Conservation (phyloP, 192 early-diverging fungal species). For the Funneliformis geosporum region DNA sequence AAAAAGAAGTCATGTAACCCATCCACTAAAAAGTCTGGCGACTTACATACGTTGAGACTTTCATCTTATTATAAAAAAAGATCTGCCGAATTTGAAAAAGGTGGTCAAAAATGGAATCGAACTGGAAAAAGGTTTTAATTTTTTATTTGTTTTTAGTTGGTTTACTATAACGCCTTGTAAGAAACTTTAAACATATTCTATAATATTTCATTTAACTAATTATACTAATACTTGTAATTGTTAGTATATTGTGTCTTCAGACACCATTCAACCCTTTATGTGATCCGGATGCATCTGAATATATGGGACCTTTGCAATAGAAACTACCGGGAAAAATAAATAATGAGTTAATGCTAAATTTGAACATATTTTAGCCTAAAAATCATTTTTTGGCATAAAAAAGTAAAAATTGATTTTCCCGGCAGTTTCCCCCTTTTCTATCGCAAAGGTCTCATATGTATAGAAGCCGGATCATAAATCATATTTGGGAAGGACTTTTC, state of each 20-base stretch:
- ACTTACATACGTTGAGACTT: slow-evolving; percentile 20
- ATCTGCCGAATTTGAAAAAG: slow-evolving; percentile 21
- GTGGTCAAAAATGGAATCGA: no score
- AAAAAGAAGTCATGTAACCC: no score
- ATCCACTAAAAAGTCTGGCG: slow-evolving; percentile 22
- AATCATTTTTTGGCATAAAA: no score
- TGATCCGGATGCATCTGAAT: slow-evolving; percentile 29
- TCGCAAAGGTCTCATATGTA: no score
- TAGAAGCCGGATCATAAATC: slow-evolving; percentile 27
- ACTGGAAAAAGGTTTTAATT: no score
- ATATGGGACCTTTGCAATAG: no score
- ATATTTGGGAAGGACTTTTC: slow-evolving; percentile 31
- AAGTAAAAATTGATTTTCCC: no score
- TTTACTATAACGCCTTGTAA: slow-evolving; percentile 33
- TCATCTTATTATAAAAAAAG: slow-evolving; percentile 11
- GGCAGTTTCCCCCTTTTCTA: no score
- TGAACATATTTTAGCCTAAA: no score
- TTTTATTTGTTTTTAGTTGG: no score
- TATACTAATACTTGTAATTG: slow-evolving; percentile 31
- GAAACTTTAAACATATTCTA: slow-evolving; percentile 23
- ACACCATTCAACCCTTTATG: slow-evolving; percentile 18
- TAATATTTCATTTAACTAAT: slow-evolving; percentile 22
- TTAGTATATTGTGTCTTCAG: slow-evolving; percentile 32
- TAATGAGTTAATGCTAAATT: no score
- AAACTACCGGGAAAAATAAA: no score